Evolutionary conservation across 495 filamentous ascomycete genomes (phyloP).

Genomic region (Pyrenula massariospora): DNA sequence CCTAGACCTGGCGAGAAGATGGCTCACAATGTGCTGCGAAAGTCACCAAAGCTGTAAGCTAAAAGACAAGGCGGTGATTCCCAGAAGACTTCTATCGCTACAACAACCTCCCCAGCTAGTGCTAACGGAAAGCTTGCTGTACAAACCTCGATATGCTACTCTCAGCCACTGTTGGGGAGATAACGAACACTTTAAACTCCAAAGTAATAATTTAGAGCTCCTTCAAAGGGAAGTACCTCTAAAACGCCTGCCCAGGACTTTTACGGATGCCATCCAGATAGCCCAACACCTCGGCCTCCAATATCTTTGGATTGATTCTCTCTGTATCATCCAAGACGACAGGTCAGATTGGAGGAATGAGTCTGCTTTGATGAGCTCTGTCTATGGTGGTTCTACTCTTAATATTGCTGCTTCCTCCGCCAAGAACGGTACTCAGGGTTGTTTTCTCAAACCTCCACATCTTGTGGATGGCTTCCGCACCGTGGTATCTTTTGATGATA

Average conservation of each 20-base stretch:
- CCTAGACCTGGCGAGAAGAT: background rate
- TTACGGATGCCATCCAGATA: conserved; percentile 14
- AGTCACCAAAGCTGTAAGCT: background rate
- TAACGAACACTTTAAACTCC: background rate
- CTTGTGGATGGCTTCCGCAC: background rate
- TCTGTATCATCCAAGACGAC: conserved; percentile 18
- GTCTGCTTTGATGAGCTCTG: conserved; percentile 10
- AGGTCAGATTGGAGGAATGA: conserved; percentile 11
- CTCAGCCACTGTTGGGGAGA: conserved; percentile 15
- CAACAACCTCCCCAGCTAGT: background rate
- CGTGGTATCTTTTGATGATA: background rate
- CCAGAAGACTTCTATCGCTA: background rate
- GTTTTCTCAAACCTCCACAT: background rate
- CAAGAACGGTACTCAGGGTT: background rate
- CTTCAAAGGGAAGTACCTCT: conserved; percentile 1
- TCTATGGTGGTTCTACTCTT: conserved; percentile 26
- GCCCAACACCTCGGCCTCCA: conserved; percentile 6
- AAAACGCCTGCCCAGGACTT: conserved; percentile 8
- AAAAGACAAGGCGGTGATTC: background rate
- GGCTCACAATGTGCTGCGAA: background rate
- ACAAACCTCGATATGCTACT: conserved; percentile 1
- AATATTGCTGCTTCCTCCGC: conserved; percentile 16
- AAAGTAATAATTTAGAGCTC: background rate
- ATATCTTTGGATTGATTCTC: conserved; percentile 16
- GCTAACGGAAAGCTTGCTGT: background rate